Base-by-base conservation (phyloP, 2,329 filamentous ascomycete species). In the Aspergillus caelatus region DNA sequence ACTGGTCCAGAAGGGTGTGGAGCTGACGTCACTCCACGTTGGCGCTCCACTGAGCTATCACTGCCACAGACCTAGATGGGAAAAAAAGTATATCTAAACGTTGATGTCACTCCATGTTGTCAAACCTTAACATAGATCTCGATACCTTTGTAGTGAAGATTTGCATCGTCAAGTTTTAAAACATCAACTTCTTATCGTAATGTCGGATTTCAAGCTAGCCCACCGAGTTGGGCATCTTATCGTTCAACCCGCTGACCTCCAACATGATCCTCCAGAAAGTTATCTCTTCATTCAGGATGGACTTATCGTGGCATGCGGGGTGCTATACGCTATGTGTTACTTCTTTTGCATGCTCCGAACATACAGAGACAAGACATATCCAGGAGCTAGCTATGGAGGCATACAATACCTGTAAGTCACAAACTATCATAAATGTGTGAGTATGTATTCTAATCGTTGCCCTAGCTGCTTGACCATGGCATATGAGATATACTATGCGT, bases 251-350 rank as follows among this genome's bases (percentile, higher is more conserved):
- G 55, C 65, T 7, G 68, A 70, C 41, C 43, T 58, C 7, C 36
- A 36, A 2, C 61, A 65, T n/a, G 45, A 64, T 23, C 68, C 68
- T 1, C 67, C 68, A 8, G 68, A 70, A 55, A 67, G 67, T 41
- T 70, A 69, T 52, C 61, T 70, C 1, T 70, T 63, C 30, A 60
- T 70, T 7, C 67, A 70, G n/a, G 68, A 70, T 60, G 68, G 68
- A 1, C 62, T 70, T 14, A 70, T 69, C 23, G 66, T 70, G n/a
- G 39, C 62, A 48, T 69, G 68, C 39, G 68, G 68, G 1, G 54
- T 68, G 4, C 41, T 70, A 7, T 70, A 70, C 26, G 65, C 66
- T n/a, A 45, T 70, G 9, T 65, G 61, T 9, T 70, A 70, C 39
- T 46, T 64, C 4, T 70, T 69, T 26, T 67, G 60, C 36, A 67